Evolutionary conservation across 768 basidiomycete species (phyloP).

Genomic region (Pholiota molesta): DNA sequence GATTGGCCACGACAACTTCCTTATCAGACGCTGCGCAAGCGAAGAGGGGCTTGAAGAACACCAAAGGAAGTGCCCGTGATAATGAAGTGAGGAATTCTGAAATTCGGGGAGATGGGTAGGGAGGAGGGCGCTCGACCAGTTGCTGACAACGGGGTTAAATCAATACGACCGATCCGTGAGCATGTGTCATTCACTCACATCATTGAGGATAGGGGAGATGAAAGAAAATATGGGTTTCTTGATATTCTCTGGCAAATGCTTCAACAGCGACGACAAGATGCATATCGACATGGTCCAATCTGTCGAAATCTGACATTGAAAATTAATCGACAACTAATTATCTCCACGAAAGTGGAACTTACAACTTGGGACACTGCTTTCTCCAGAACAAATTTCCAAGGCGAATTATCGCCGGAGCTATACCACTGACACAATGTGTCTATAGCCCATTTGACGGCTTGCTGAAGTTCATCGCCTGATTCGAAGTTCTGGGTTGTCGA

Average conservation of each 20-base stretch:
- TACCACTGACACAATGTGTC: conserved; percentile 25
- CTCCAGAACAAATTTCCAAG: conserved; percentile 28
- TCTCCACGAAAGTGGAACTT: conserved; percentile 18
- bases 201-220: conserved; percentile 49
- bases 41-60: conserved; percentile 77
- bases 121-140: conserved; percentile 55
- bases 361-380: conserved; percentile 24
- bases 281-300: conserved; percentile 47
- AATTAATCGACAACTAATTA: neutral
- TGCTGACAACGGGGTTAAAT: conserved; percentile 37
- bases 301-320: conserved; percentile 24
- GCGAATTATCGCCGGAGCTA: conserved; percentile 10
- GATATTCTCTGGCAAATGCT: conserved; percentile 49
- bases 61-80: conserved; percentile 55
- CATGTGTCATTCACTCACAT: conserved; percentile 39
- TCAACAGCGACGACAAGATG: conserved; percentile 45
- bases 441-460: conserved; percentile 23
- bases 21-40: conserved; percentile 67
- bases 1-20: conserved; percentile 58
- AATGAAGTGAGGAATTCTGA: conserved; percentile 53
- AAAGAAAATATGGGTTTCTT: conserved; percentile 41
- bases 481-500: neutral
- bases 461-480: conserved; percentile 8
- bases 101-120: conserved; percentile 47
- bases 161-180: neutral